Evolutionary conservation across 805 yeast species (phyloP), one percentile per base, ranked within the genome.

Genomic region (Naumovozyma castellii): DNA sequence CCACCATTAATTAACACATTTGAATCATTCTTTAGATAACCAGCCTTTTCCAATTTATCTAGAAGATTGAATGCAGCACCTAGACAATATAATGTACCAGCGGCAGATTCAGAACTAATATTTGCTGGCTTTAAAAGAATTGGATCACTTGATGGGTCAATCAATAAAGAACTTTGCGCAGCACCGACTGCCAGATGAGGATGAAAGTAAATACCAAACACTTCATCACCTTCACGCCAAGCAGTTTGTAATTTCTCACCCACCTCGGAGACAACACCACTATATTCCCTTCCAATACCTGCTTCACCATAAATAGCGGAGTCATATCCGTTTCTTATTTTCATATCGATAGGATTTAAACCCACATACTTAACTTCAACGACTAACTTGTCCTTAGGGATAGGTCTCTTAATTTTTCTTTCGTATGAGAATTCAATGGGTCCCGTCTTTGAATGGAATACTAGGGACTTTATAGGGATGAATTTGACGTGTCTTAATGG

Each of bases 1-100:
- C 83, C 94, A 39, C 95, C 95, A 44, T 83, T 68, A 32, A 86
- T 66, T 35, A 84, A 65, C 2, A 84, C 72, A 41, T 70, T 72
- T 1, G 75, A 60, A 8, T 65, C 64, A 3, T 62, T 59, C 30
- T 66, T 67, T 47, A 61, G 19, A 47, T 49, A 41, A 32, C 37
- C 51, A 43, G 44, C 51, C 45, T 45, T 37, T 45, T 53, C 38
- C 32, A 60, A 35, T 29, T 43, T 48, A 40, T 61, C 56, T 25
- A 76, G 58, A 40, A 73, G 53, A 36, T 64, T 67, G 45, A 57
- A 69, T 0, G 94, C 88, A 3, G 92, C 71, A 14, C 79, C 78
- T 45, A 75, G 71, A 17, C 78, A 75, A 47, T 74, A 67, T 10
- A 83, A 74, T 57, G 78, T 71, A 3, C 84, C 74, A 1, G 83